Evolutionary conservation across 352 stramenopile genomes (phyloP).

Genomic region (Phytophthora pinifolia): DNA sequence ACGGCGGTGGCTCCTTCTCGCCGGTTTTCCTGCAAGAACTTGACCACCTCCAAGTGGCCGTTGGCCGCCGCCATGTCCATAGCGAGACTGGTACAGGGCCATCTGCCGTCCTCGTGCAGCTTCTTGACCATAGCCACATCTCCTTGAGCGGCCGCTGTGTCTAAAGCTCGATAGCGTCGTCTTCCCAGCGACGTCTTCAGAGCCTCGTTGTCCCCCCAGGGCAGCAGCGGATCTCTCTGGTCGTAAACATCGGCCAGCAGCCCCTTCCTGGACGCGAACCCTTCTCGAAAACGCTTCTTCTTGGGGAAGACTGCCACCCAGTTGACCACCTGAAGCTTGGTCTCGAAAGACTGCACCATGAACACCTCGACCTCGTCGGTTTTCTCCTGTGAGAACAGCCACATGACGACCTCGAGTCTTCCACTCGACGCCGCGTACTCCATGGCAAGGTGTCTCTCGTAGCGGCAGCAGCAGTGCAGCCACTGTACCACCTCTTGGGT

Average conservation of each 20-base stretch:
- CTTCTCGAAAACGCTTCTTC: conserved; percentile 33
- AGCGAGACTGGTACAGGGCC: conserved; percentile 38
- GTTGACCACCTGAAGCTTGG: conserved; percentile 34
- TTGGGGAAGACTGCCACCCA: conserved; percentile 37
- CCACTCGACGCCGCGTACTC: conserved; percentile 36
- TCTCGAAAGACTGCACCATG: conserved; percentile 33
- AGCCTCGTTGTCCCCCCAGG: conserved; percentile 19
- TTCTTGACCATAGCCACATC: conserved; percentile 37
- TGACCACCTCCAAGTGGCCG: conserved; percentile 39
- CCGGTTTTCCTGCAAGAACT: conserved; percentile 42
- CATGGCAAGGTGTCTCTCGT: conserved; percentile 43
- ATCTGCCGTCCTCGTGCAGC: conserved; percentile 32
- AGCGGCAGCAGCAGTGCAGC: conserved; percentile 39
- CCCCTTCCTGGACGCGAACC: conserved; percentile 32
- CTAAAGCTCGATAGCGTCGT: conserved; percentile 30
- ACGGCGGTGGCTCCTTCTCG: conserved; percentile 40
- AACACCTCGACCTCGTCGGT: conserved; percentile 16
- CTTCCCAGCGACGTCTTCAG: conserved; percentile 12
- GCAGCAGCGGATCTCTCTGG: conserved; percentile 32
- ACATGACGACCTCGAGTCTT: conserved; percentile 38
- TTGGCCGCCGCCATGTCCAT: conserved; percentile 44
- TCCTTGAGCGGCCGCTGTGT: conserved; percentile 31
- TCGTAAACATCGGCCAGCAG: conserved; percentile 34
- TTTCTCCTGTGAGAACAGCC: conserved; percentile 29
- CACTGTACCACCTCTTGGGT: conserved; percentile 38